Conservation (phyloP, 2,329 filamentous ascomycete species). For the Aspergillus versicolor region DNA sequence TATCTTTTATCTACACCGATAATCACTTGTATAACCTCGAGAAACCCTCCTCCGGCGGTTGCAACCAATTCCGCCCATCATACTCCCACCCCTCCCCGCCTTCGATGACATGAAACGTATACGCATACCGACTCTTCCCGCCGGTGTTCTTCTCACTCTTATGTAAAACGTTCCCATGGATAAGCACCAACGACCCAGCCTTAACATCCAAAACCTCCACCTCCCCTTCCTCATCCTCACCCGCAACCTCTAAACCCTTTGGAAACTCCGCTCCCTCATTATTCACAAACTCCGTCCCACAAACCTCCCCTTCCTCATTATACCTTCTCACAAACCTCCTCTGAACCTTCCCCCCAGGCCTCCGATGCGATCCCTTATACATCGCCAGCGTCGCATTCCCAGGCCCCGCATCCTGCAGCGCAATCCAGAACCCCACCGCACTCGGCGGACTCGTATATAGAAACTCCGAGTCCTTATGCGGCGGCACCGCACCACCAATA, state of each 20-base stretch:
- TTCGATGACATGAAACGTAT: conserved; percentile 97
- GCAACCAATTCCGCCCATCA: conserved; percentile 89
- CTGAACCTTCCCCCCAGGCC: conserved; percentile 61
- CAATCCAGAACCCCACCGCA: conserved; percentile 96
- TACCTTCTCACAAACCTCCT: conserved; percentile 69
- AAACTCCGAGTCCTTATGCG: conserved; percentile 91
- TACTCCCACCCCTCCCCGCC: conserved; percentile 66
- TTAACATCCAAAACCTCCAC: conserved; percentile 81
- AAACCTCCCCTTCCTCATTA: conserved; percentile 21
- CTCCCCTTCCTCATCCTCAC: conserved; percentile 34
- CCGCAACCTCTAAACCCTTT: conserved; percentile 47
- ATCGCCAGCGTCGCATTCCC: conserved; percentile 90
- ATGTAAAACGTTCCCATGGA: conserved; percentile 93
- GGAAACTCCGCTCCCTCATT: conserved; percentile 69
- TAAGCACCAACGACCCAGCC: conserved; percentile 85
- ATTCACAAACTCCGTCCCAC: conserved; percentile 67
- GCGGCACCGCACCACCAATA: conserved; percentile 86
- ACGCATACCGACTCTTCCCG: conserved; percentile 84
- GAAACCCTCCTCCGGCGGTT: conserved; percentile 82
- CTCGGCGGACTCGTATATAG: conserved; percentile 85
- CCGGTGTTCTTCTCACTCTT: conserved; percentile 94
- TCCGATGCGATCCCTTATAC: conserved; percentile 71
- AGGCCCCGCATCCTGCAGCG: conserved; percentile 82
- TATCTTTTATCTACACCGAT: not conserved
- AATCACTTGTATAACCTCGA: conserved; percentile 56